phyloP scores from a whole-genome alignment of 768 basidiomycete species.

The Dioszegia aurantiaca region DNA sequence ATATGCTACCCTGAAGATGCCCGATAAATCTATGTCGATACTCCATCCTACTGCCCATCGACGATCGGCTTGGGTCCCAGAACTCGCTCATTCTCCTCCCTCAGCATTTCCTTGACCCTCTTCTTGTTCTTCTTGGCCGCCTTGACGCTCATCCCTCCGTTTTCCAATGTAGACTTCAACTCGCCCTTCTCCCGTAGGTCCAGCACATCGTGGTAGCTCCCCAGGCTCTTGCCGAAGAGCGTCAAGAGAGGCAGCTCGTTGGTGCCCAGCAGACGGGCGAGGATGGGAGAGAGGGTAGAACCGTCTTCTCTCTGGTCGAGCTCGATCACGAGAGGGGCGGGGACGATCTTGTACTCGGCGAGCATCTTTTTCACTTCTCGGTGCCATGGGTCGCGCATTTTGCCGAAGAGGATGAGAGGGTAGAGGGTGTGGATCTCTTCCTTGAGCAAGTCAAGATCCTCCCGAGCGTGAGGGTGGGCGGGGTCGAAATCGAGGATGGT shows the following conservation, averaged over 20 bases:
- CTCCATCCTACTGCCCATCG: constrained; percentile 13
- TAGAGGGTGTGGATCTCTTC: constrained; percentile 45
- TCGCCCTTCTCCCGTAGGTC: constrained; percentile 33
- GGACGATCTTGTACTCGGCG: constrained; percentile 43
- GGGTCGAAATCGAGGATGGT: constrained; percentile 51
- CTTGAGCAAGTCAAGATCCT: constrained; percentile 43
- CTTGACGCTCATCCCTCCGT: constrained; percentile 26
- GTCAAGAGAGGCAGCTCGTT: constrained; percentile 43
- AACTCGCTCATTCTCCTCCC: constrained; percentile 48
- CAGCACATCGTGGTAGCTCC: constrained; percentile 41
- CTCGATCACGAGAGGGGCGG: constrained; percentile 48
- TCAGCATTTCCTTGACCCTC: constrained; percentile 43
- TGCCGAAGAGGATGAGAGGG: constrained; percentile 49
- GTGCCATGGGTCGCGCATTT: constrained; percentile 52
- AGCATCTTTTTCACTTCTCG: constrained; percentile 48
- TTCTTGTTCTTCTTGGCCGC: constrained; percentile 47
- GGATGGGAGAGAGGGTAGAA: constrained; percentile 34
- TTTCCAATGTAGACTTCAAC: constrained; percentile 31
- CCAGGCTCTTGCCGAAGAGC: constrained; percentile 37
- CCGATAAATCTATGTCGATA: neutral
- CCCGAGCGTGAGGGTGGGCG: constrained; percentile 36
- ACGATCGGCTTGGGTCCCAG: constrained; percentile 43
- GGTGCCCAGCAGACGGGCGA: constrained; percentile 38
- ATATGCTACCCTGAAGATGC: constrained; percentile 1
- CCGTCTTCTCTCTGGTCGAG: constrained; percentile 48